Percentiles rank a stretch among this genome's conserved stretches.
These are phyloP conservation scores for Boletus edulis DNA, from an alignment of 768 basidiomycete species.

Conservation along the genomic window DNA sequence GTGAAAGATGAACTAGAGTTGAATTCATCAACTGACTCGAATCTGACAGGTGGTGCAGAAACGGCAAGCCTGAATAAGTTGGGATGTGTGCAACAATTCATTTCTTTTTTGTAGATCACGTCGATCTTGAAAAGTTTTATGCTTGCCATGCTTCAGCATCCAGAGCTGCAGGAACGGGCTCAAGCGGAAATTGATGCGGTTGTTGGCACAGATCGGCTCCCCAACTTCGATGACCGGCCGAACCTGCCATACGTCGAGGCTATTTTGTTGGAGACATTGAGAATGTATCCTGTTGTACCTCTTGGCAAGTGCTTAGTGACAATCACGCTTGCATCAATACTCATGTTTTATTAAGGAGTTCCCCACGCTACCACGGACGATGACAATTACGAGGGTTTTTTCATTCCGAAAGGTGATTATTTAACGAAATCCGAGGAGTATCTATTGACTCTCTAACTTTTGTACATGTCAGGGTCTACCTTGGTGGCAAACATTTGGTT, in stretches of 20 bases:
- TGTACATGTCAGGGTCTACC: conserved; percentile 12
- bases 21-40: not conserved
- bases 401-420: conserved; percentile 24
- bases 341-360: conserved; percentile 5
- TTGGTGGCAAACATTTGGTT: conserved; percentile 23
- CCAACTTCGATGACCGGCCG: conserved; percentile 21
- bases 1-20: not conserved
- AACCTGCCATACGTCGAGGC: conserved; percentile 31
- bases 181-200: conserved; percentile 29
- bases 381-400: conserved; percentile 17
- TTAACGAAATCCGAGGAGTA: not conserved
- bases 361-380: conserved; percentile 19
- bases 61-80: conserved; percentile 4
- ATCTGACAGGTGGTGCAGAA: conserved; percentile 18
- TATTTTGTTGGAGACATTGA: conserved; percentile 26
- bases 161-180: conserved; percentile 31
- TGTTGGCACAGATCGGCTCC: conserved; percentile 29
- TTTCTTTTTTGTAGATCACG: conserved; percentile 1
- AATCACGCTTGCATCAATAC: not conserved
- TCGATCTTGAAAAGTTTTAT: conserved; percentile 24
- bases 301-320: conserved; percentile 15
- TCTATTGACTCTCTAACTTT: not conserved
- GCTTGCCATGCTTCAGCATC: conserved; percentile 32
- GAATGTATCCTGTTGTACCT: conserved; percentile 28
- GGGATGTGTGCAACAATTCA: not conserved